A percentile compares a stretch with the other conserved stretches of the same genome.
phyloP scores from a whole-genome alignment of 306 rosid genomes.

The Inga laurina region DNA sequence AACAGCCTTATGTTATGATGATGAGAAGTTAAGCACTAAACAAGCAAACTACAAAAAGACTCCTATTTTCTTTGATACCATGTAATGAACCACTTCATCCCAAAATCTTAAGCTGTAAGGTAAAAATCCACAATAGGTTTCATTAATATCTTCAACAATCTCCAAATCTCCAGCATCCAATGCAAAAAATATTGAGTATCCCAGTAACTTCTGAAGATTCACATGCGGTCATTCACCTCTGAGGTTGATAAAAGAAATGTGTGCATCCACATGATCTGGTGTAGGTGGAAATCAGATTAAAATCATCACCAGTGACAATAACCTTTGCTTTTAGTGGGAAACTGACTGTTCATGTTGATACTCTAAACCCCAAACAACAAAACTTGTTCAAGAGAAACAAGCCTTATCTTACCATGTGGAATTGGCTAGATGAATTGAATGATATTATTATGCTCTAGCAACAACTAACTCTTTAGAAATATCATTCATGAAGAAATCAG shows the following conservation, averaged over 20 bases:
- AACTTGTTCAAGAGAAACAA: conserved; percentile 23
- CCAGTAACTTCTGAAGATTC: conserved; percentile 7
- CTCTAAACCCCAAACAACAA: neutral
- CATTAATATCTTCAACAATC: neutral
- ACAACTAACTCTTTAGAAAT: neutral
- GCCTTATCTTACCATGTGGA: neutral
- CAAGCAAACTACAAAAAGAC: neutral
- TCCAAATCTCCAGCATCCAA: neutral
- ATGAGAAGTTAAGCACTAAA: conserved; percentile 10
- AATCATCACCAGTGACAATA: neutral
- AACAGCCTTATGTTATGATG: conserved; percentile 1
- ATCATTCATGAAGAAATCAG: neutral
- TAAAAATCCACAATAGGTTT: neutral
- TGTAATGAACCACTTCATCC: neutral
- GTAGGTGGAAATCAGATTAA: neutral
- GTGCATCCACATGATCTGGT: neutral
- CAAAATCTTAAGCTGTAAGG: neutral
- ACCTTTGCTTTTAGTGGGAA: conserved; percentile 11
- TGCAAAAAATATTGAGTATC: neutral
- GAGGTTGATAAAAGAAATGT: neutral
- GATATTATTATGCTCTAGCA: neutral
- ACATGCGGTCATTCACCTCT: neutral
- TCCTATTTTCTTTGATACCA: conserved; percentile 2
- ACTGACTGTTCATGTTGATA: conserved; percentile 19
- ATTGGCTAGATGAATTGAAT: neutral